Base-by-base conservation (phyloP, 2,329 filamentous ascomycete species). In the Phyllachora maydis region DNA sequence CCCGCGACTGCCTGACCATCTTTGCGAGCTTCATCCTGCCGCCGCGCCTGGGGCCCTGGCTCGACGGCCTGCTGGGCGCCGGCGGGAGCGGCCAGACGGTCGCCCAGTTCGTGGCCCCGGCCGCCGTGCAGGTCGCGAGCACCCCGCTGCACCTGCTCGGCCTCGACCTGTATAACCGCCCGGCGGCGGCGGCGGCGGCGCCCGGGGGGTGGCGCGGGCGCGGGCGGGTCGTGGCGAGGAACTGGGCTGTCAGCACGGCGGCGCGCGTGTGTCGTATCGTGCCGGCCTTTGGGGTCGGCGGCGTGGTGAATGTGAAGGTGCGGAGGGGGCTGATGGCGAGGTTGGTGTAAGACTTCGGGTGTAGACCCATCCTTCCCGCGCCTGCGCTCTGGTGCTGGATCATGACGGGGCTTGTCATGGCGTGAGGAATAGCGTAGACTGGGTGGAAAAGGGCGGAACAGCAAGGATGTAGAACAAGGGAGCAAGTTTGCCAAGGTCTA, bases 21-120 rank as follows among this genome's bases (percentile, higher is more conserved):
- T 91, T 90, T 45, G 81, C 81, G 4, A 78, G 69, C 8, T 95
- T 93, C 60, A 93, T 93, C 42, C 53, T 92, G 3, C 85, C 85
- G 0, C 65, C 78, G 0, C 40, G 88, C 2, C 56, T 93, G 7
- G 78, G 77, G 0, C 79, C 81, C 0, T 47, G 53, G 5, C 51
- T 92, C 11, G 64, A 59, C 9, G 48, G 59, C 11, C 52, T 56
- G 14, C 39, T 74, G 30, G 50, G 42, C 23, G 51, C 40, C 23
- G 36, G 29, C 11, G 32, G 66, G 15, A 57, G 51, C 11, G 65
- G 65, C n/a, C 48, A 59, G 32, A 68, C 65, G 1, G 35, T 74
- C 4, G 78, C 79, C 14, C 82, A 92, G 47, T 88, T 91, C 40
- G 44, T 68, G 2, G 77, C 77, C 8, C 82, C 82, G 0, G 82